Base-by-base conservation (phyloP, 2,329 filamentous ascomycete genomes). In the Exophiala bonariae region DNA sequence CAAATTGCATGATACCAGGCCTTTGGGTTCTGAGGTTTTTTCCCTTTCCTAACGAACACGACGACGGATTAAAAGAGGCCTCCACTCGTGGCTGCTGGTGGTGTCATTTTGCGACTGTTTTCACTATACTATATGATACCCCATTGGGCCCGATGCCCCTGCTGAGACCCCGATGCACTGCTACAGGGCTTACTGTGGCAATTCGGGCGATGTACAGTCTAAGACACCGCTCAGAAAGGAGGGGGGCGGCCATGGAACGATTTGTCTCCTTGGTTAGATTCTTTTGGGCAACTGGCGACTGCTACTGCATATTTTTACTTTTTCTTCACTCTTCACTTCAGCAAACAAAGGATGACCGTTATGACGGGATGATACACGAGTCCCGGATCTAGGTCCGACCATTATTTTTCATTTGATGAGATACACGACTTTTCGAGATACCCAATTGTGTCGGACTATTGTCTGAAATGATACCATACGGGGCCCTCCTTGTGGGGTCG, bases 341-440 rank as follows among this genome's bases (percentile, higher is more conserved):
- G 22, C n/a, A 23, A 16, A 31, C 33, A 38, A 36, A 10, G 19
- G 43, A 49, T 30, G 47, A 51, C 36, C 32, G 48, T 43, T 6
- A 46, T 44, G 50, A 54, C 40, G 48, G 51, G 54, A 54, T 52
- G 51, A 51, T 47, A 51, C 41, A 56, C 47, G 54, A 35, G 41
- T 49, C 48, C 47, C 41, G 16, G 33, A 47, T 38, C 44, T 44
- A 43, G 40, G 31, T 44, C 43, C 41, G 32, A 44, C 26, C 42
- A 35, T 48, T 32, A 20, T 39, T 32, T 47, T 42, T 14, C 36
- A 50, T 42, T 47, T 57, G 20, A 57, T 49, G 54, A 57, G 49
- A 55, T 52, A 55, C 54, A 57, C 42, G 54, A 57, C 46, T 41
- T 51, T 55, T 55, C 48, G 48, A 37, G 49, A 57, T 54, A 55